Evolutionary conservation across 306 rosid species (phyloP).

Genomic region (Sesbania bispinosa): DNA sequence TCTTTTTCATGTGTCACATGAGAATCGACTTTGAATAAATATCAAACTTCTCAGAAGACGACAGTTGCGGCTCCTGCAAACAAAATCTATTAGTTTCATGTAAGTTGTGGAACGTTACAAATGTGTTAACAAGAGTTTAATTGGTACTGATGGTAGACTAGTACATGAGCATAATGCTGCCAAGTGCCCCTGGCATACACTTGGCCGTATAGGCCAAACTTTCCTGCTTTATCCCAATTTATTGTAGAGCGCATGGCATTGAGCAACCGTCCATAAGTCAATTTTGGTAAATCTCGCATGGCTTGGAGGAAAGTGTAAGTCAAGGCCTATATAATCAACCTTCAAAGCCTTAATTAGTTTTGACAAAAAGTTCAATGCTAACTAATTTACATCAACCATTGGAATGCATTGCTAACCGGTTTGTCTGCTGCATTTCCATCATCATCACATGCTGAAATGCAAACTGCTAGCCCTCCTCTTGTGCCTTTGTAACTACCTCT

Average conservation of each 20-base stretch:
- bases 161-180: conserved; percentile 32
- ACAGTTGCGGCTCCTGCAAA: conserved; percentile 56
- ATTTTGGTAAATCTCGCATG: conserved; percentile 42
- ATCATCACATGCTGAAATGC: conserved; percentile 48
- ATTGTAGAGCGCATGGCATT: conserved; percentile 40
- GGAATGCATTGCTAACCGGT: conserved; percentile 35
- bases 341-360: background rate
- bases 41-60: no score
- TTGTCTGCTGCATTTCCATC: conserved; percentile 36
- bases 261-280: conserved; percentile 48
- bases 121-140: background rate
- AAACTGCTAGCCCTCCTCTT: conserved; percentile 46
- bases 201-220: conserved; percentile 14
- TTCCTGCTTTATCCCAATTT: conserved; percentile 41
- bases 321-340: conserved; percentile 46
- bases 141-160: background rate
- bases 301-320: conserved; percentile 61
- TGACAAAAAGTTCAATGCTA: background rate
- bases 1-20: conserved; percentile 10
- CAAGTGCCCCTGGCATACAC: background rate
- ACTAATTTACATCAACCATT: background rate
- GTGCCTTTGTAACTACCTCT: conserved; percentile 42
- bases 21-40: conserved; percentile 12
- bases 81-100: background rate
- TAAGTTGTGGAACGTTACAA: background rate